Base-by-base conservation (phyloP, 805 yeast genomes). In the Kregervanrija delftensis region DNA sequence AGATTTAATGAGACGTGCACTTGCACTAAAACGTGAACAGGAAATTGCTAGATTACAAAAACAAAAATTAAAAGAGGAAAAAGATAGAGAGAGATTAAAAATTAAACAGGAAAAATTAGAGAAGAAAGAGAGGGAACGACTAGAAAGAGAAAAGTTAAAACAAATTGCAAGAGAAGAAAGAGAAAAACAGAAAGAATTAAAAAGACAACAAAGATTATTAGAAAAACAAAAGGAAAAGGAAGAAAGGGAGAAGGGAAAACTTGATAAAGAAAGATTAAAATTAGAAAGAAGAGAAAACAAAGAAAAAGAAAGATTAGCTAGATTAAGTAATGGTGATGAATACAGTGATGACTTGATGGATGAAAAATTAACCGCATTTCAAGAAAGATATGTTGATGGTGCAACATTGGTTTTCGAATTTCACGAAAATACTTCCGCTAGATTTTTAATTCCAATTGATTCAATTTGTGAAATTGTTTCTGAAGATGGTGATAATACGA, bases 341-440 rank as follows among this genome's bases (percentile, higher is more conserved):
- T 28, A 42, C 10, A 45, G 41, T n/a, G 53, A 49, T 22, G 54
- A 55, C 16, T 53, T 53, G 58, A 57, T 71, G 47, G 86, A 82
- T 39, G 78, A 72, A 48, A 79, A 77, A 52, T 63, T 86, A 41
- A 84, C 93, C 0, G 81, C 89, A 0, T 84, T 85, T 55, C 95
- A 86, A 56, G 90, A 83, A 52, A 74, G 79, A 58, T 85, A 84
- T 54, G 66, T 77, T 16, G 60, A 74, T 33, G 77, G 78, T 53
- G 88, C 95, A 0, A 83, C 86, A 43, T 60, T 93, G 35, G 81
- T 89, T 5, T 81, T 91, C 60, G 99, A 93, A 61, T 91, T 81
- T 65, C 74, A 74, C 28, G 98, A 93, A 54, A 82, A 81, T 58
- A 77, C 93, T 0, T 73, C 81, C 39, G 81, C 81, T 8, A 73